Evolutionary conservation across 805 yeast genomes (phyloP).

Genomic region (Zygosaccharomyces kombuchaensis): DNA sequence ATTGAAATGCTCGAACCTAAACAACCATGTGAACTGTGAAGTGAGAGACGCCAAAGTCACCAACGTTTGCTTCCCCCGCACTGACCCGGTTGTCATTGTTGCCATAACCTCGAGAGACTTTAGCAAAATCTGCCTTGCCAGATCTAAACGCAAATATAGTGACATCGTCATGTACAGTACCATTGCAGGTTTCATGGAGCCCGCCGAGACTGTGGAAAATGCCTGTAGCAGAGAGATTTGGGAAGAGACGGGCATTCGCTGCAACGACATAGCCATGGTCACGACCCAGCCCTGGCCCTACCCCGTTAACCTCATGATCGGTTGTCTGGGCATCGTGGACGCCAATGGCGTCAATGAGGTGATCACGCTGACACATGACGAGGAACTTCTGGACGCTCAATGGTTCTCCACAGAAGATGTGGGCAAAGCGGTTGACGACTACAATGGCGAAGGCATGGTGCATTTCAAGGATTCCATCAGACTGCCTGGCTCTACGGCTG

Average conservation of each 20-base stretch:
- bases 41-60: constrained; percentile 48
- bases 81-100: constrained; percentile 84
- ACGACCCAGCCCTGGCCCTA: constrained; percentile 97
- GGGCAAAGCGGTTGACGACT: constrained; percentile 35
- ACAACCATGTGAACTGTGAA: constrained; percentile 25
- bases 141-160: constrained; percentile 55
- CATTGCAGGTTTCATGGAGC: constrained; percentile 95
- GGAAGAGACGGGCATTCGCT: constrained; percentile 90
- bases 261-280: constrained; percentile 52
- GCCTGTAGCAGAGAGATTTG: constrained; percentile 86
- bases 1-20: constrained; percentile 42
- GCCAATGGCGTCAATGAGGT: constrained; percentile 59
- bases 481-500: constrained; percentile 32
- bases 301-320: constrained; percentile 90
- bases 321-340: constrained; percentile 79
- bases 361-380: constrained; percentile 74
- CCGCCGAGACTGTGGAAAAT: constrained; percentile 85
- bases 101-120: constrained; percentile 65
- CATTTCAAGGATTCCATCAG: constrained; percentile 20
- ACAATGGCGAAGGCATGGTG: constrained; percentile 20
- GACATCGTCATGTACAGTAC: constrained; percentile 61
- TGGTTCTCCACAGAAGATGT: constrained; percentile 70
- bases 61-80: constrained; percentile 85
- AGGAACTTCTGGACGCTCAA: constrained; percentile 78
- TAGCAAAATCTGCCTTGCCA: constrained; percentile 63